Conservation (phyloP, 148 eudicot genomes). For the Hydrangea macrophylla region DNA sequence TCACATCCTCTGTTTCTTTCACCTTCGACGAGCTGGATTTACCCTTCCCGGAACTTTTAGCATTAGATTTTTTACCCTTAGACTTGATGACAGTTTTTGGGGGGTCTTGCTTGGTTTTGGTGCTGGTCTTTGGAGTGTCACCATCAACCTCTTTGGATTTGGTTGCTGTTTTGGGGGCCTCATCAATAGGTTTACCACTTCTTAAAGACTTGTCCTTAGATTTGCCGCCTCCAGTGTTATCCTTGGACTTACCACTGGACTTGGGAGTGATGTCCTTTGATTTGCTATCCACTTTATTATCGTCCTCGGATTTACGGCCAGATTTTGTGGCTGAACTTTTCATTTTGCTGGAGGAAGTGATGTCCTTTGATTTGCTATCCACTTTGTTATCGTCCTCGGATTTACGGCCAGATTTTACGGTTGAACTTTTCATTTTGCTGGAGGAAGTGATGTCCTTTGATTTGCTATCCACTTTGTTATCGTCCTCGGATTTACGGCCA, state of each 20-base stretch:
- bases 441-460: conserved; percentile 20
- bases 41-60: conserved; percentile 30
- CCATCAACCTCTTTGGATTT: conserved; percentile 37
- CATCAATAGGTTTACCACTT: conserved; percentile 14
- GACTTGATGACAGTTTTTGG: conserved; percentile 26
- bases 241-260: conserved; percentile 37
- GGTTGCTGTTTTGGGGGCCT: conserved; percentile 14
- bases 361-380: conserved; percentile 25
- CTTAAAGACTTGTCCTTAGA: conserved; percentile 8
- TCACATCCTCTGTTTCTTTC: conserved; percentile 32
- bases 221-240: conserved; percentile 12
- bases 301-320: conserved; percentile 35
- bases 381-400: conserved; percentile 37
- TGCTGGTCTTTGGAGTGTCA: conserved; percentile 21
- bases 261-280: conserved; percentile 24
- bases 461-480: conserved; percentile 34
- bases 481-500: conserved; percentile 35
- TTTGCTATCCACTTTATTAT: conserved; percentile 34
- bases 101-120: conserved; percentile 28
- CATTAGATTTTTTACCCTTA: conserved; percentile 36
- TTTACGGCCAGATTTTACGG: conserved; percentile 37
- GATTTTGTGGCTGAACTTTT: conserved; percentile 39
- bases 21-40: conserved; percentile 36
- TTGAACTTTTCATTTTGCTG: conserved; percentile 43
- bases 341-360: conserved; percentile 34